A percentile compares a stretch with the other conserved stretches of the same genome.
Evolutionary conservation across 2,329 filamentous ascomycete genomes (phyloP).

Genomic region (Penicillium psychrosexuale): DNA sequence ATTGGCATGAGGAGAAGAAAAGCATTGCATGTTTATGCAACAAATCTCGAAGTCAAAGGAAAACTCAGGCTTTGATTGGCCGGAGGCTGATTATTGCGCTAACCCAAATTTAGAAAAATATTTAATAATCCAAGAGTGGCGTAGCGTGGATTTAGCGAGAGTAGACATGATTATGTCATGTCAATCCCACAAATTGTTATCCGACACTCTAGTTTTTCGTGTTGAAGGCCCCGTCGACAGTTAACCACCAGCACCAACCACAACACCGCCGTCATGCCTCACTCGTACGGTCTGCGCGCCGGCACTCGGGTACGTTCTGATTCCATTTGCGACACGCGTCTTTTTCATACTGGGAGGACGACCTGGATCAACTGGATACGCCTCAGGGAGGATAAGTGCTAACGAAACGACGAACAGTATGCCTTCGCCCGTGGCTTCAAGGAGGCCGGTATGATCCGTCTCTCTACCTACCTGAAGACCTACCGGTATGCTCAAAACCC

Average conservation of each 20-base stretch:
- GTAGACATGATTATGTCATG: constrained; percentile 19
- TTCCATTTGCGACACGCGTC: constrained; percentile 6
- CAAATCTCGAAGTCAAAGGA: not conserved
- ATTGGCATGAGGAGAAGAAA: not conserved
- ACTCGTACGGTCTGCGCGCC: constrained; percentile 80
- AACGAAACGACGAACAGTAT: constrained; percentile 56
- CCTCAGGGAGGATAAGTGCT: constrained; percentile 28
- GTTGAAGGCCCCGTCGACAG: constrained; percentile 33
- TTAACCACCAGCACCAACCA: constrained; percentile 38
- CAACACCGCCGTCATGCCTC: constrained; percentile 71
- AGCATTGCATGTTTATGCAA: not conserved
- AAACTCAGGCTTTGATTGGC: constrained; percentile 1
- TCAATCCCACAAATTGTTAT: constrained; percentile 3
- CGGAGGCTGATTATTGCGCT: not conserved
- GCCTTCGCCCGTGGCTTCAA: constrained; percentile 94
- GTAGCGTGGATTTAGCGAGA: constrained; percentile 17
- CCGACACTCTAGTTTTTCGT: constrained; percentile 15
- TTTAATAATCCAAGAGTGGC: not conserved
- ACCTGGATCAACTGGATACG: constrained; percentile 2
- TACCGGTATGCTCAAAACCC: constrained; percentile 66
- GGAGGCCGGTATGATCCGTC: constrained; percentile 87
- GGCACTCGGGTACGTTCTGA: constrained; percentile 71
- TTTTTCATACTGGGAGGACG: not conserved
- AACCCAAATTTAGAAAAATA: not conserved
- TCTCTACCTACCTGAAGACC: constrained; percentile 90